These are phyloP conservation scores for Spiromastix sp. DNA, from an alignment of 2,329 filamentous ascomycete species.

Conservation along the genomic window DNA sequence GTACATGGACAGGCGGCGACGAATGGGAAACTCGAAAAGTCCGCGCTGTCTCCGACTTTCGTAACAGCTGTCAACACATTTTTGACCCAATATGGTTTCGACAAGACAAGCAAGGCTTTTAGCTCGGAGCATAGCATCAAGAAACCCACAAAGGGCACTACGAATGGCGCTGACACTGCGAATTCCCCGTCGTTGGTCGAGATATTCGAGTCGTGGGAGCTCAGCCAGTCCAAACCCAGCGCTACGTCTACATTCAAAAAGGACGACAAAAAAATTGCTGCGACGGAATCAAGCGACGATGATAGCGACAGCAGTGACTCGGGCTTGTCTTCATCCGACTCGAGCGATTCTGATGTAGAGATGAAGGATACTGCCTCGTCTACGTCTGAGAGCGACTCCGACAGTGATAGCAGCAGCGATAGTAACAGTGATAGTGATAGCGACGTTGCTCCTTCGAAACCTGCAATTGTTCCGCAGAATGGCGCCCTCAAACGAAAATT, in stretches of 20 bases:
- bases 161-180: constrained; percentile 14
- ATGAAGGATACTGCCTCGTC: constrained; percentile 32
- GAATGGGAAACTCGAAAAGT: constrained; percentile 10
- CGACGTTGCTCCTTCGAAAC: too few relatives aligned
- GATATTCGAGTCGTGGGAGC: constrained; percentile 22
- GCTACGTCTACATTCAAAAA: too few relatives aligned
- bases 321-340: constrained; percentile 21
- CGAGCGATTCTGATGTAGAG: constrained; percentile 32
- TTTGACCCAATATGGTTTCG: constrained; percentile 55
- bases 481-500: constrained; percentile 53
- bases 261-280: constrained; percentile 9
- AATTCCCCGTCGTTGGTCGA: constrained; percentile 30
- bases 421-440: constrained; percentile 27
- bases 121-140: constrained; percentile 47
- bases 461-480: constrained; percentile 23
- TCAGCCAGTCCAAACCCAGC: constrained; percentile 11
- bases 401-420: constrained; percentile 39
- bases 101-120: constrained; percentile 51
- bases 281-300: constrained; percentile 11
- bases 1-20: too few relatives aligned
- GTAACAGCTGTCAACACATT: constrained; percentile 58
- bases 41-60: constrained; percentile 48
- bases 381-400: constrained; percentile 29
- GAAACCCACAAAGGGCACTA: constrained; percentile 17
- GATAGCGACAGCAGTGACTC: constrained; percentile 20